A percentile compares a stretch with the other conserved stretches of the same genome.
phyloP scores from a whole-genome alignment of 495 filamentous ascomycete genomes.

The Aspergillus cavernicola region DNA sequence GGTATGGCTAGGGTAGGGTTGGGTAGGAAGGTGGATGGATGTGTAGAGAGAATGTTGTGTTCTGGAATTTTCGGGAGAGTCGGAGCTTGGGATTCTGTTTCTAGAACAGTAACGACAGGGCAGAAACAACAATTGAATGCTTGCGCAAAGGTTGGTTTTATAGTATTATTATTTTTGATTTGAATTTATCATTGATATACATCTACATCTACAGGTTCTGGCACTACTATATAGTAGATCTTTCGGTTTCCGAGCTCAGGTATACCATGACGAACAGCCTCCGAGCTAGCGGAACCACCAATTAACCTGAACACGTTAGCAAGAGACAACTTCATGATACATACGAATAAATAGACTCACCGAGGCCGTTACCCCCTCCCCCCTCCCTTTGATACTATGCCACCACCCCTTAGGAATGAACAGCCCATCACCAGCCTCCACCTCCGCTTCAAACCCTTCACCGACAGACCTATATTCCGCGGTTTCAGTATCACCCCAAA shows the following conservation, averaged over 20 bases:
- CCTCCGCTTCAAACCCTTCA: constrained; percentile 51
- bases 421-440: constrained; percentile 66
- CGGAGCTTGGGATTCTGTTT: not conserved
- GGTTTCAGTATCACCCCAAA: constrained; percentile 56
- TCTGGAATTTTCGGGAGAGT: constrained; percentile 26
- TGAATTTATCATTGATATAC: no score
- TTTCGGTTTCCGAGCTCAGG: no score
- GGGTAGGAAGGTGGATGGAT: no score
- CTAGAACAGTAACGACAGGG: not conserved
- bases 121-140: no score
- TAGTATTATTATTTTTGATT: no score
- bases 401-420: constrained; percentile 95
- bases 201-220: no score
- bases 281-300: constrained; percentile 82
- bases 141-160: no score
- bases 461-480: constrained; percentile 20
- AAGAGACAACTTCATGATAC: constrained; percentile 16
- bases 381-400: constrained; percentile 83
- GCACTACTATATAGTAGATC: no score
- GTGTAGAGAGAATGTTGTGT: constrained; percentile 10
- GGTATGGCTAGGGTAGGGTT: no score
- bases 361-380: constrained; percentile 60
- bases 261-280: no score
- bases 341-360: constrained; percentile 40
- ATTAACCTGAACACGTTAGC: constrained; percentile 59